These are phyloP conservation scores for Trifolium dubium DNA, from an alignment of 306 rosid species.

Conservation along the genomic window DNA sequence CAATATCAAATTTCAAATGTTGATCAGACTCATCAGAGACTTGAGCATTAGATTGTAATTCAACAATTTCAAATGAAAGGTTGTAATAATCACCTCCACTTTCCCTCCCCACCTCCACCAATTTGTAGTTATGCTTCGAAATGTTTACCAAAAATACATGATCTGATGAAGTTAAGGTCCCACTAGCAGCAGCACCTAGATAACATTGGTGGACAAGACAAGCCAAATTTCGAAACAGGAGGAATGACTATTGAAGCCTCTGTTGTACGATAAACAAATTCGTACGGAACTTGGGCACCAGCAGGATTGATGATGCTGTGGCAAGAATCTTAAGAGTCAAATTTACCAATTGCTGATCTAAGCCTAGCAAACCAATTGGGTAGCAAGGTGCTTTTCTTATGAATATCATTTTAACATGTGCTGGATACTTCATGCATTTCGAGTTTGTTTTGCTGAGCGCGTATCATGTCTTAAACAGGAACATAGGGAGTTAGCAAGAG, in stretches of 20 bases:
- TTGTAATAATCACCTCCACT: neutral
- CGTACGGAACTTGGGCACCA: neutral
- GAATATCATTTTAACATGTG: neutral
- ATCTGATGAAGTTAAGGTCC: neutral
- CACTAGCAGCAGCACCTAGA: neutral
- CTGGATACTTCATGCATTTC: neutral
- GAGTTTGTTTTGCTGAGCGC: constrained; percentile 25
- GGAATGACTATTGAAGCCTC: constrained; percentile 9
- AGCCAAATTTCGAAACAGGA: neutral
- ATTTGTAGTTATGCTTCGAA: neutral
- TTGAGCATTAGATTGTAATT: neutral
- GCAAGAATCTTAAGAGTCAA: constrained; percentile 50
- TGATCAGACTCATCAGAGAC: too few species aligned
- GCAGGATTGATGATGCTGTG: constrained; percentile 55
- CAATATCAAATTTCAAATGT: too few species aligned
- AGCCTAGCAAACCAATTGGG: constrained; percentile 49
- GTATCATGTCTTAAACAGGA: constrained; percentile 57
- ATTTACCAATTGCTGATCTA: constrained; percentile 45
- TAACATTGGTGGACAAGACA: neutral
- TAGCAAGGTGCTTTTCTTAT: constrained; percentile 43
- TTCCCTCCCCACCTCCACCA: too few species aligned
- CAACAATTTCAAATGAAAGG: neutral
- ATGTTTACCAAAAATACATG: neutral
- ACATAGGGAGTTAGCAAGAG: constrained; percentile 89
- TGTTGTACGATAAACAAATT: neutral